Base-by-base conservation (phyloP, 768 basidiomycete genomes). In the Rhodotorula sphaerocarpa region DNA sequence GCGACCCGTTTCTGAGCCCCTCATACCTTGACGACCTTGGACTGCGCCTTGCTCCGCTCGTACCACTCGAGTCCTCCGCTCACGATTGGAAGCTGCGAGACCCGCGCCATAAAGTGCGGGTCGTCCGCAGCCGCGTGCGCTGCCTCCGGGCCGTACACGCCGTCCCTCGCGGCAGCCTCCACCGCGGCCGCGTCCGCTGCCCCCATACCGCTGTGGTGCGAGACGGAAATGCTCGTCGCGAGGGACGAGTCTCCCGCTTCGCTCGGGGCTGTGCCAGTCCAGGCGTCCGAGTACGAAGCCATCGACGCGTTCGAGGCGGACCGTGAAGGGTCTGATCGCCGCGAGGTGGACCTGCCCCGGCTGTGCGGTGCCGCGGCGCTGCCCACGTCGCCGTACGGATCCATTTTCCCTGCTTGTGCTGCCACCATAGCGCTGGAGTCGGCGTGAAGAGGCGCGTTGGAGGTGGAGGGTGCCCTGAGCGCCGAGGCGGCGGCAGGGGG, bases 11-110 rank as follows among this genome's bases (percentile, higher is more conserved):
- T n/a, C n/a, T n/a, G n/a, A n/a, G n/a, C n/a, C n/a, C n/a, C n/a
- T n/a, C 79, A 55, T 63, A 88, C 88, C 80, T 90, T 89, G 67
- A 91, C 87, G 48, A 90, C 86, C 41, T 86, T 78, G 15, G 87
- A 89, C 67, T 82, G 83, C 11, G 86, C 86, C 75, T 90, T 91
- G 47, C 85, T 84, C 25, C 87, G 83, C 72, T 90, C 88, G 50
- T 69, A 69, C 63, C 63, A 65, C 21, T 69, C 67, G 18, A 69
- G 14, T 7, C 63, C 63, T 1, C 67, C 63, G 28, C 52, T 55
- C 14, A 69, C 63, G 45, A 61, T 34, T 1, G 67, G 67, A 14
- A 69, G 30, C 50, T 64, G 63, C 10, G 63, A 58, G 2, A 69
- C 67, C 23, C 67, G 33, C 44, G 57, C 59, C 46, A 69, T 69